Percentiles rank a stretch among this genome's conserved stretches.
Conservation (phyloP, 176 grass and related monocot genomes). For the Cenchrus purpureus region DNA sequence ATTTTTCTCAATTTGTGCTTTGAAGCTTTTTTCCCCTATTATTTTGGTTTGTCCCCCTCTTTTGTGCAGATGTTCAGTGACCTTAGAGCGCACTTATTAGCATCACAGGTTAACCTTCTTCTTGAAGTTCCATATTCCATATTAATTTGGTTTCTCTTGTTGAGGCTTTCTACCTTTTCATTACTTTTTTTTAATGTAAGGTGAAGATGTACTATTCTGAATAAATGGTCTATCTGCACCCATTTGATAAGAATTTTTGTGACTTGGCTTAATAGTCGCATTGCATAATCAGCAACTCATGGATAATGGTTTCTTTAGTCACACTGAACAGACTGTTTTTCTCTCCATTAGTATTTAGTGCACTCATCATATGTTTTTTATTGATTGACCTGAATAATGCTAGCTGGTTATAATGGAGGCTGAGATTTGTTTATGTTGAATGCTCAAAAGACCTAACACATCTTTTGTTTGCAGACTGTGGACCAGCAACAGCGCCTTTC, state of each 20-base stretch:
- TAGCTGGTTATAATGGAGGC: not conserved
- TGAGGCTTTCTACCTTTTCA: conserved; percentile 1
- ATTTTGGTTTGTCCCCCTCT: conserved; percentile 18
- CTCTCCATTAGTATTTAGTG: conserved; percentile 24
- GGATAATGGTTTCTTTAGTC: conserved; percentile 16
- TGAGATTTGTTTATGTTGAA: conserved; percentile 1
- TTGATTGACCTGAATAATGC: not conserved
- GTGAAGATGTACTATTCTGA: not conserved
- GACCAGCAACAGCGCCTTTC: conserved; percentile 91
- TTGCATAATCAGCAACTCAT: not conserved
- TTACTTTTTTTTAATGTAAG: not conserved
- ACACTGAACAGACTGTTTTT: not conserved
- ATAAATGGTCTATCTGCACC: conserved; percentile 15
- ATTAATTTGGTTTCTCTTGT: not conserved
- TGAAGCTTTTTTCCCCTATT: not conserved
- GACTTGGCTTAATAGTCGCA: not conserved
- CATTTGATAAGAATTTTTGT: not conserved
- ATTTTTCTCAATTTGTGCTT: conserved; percentile 3
- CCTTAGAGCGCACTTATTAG: conserved; percentile 86
- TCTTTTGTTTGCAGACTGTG: conserved; percentile 59
- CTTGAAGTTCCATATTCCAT: conserved; percentile 39
- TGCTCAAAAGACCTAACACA: not conserved
- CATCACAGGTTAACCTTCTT: conserved; percentile 73
- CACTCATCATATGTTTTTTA: conserved; percentile 3
- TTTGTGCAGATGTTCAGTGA: conserved; percentile 85